These are phyloP conservation scores for Lodderomyces oxycetoniae DNA, from an alignment of 1,139 yeast genomes.

Conservation along the genomic window DNA sequence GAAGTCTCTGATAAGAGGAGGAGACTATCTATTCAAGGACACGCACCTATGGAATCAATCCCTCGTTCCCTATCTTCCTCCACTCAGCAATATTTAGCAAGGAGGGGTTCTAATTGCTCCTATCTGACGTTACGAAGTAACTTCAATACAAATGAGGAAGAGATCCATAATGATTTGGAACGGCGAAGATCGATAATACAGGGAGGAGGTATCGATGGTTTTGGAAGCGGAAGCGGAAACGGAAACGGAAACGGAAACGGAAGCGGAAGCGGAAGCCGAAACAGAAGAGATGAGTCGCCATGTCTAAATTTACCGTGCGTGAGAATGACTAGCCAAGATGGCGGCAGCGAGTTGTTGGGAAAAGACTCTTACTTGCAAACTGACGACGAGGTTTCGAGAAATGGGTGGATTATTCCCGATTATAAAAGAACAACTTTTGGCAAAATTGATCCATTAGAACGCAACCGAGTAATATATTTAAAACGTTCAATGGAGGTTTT, in stretches of 20 bases:
- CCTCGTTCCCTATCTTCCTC: conserved; percentile 26
- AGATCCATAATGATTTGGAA: conserved; percentile 26
- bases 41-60: conserved; percentile 18
- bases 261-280: neutral
- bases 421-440: too few species aligned
- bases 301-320: conserved; percentile 40
- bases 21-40: conserved; percentile 26
- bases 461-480: conserved; percentile 39
- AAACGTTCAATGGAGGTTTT: conserved; percentile 37
- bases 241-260: neutral
- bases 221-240: neutral
- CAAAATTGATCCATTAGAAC: conserved; percentile 38
- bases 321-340: too few species aligned
- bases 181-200: conserved; percentile 17
- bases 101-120: conserved; percentile 7
- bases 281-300: conserved; percentile 26
- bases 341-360: too few species aligned
- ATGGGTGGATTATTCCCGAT: too few species aligned
- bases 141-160: conserved; percentile 24
- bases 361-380: too few species aligned
- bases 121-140: conserved; percentile 26
- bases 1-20: conserved; percentile 26
- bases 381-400: too few species aligned
- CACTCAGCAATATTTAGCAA: conserved; percentile 1
- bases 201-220: neutral